Percentiles rank a stretch among this genome's conserved stretches.
Conservation (phyloP, 2,329 filamentous ascomycete genomes). For the Scorias spongiosa region DNA sequence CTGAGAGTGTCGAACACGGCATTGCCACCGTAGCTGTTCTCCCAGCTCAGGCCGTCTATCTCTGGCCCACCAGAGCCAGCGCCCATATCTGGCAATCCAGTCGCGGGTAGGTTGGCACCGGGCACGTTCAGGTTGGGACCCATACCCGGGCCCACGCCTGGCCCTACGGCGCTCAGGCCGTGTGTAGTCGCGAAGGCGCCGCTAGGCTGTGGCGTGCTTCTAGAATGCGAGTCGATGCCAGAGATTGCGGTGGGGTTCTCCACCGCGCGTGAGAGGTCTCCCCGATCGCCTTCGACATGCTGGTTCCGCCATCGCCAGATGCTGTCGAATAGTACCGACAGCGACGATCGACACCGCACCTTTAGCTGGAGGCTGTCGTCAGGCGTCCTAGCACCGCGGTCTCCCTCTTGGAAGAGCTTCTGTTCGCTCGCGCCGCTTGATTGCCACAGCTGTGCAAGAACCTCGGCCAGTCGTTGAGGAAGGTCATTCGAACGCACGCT, state of each 20-base stretch:
- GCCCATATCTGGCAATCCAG: conserved; percentile 5
- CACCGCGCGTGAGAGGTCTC: conserved; percentile 44
- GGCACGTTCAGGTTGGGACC: neutral
- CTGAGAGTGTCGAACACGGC: conserved; percentile 47
- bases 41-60: conserved; percentile 14
- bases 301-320: conserved; percentile 78
- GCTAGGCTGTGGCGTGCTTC: conserved; percentile 13
- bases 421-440: conserved; percentile 24
- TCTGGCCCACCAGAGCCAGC: conserved; percentile 28
- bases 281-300: conserved; percentile 34
- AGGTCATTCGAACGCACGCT: conserved; percentile 67
- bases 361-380: conserved; percentile 65
- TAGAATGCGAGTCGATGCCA: conserved; percentile 9
- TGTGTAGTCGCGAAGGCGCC: conserved; percentile 1
- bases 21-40: conserved; percentile 11
- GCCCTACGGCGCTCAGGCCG: conserved; percentile 6
- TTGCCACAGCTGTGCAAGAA: conserved; percentile 82
- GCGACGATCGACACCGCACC: conserved; percentile 69
- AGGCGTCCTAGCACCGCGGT: conserved; percentile 19
- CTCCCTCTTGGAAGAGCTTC: conserved; percentile 16
- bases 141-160: neutral
- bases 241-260: conserved; percentile 55
- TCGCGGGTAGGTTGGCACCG: conserved; percentile 3
- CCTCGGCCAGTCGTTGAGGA: conserved; percentile 62
- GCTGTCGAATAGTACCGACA: conserved; percentile 72